Evolutionary conservation across 192 early-diverging fungal species (phyloP).

Genomic region (Jimgerdemannia lactiflua): DNA sequence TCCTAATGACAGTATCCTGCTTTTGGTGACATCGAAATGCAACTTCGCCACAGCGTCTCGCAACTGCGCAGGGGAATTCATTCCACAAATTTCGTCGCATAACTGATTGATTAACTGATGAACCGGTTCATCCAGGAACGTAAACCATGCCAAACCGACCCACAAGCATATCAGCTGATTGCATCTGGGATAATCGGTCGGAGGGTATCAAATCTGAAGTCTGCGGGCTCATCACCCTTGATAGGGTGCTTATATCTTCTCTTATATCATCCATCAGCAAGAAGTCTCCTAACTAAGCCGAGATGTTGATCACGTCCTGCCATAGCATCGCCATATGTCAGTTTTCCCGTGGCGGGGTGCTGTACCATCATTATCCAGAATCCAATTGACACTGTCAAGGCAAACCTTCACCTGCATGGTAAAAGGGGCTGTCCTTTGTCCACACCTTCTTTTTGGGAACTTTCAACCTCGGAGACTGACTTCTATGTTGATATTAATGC

Average conservation of each 20-base stretch:
- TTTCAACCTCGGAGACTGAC: background rate
- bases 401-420: constrained; percentile 75
- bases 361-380: constrained; percentile 79
- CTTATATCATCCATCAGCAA: constrained; percentile 60
- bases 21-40: constrained; percentile 91
- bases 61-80: constrained; percentile 72
- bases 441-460: constrained; percentile 7
- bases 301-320: constrained; percentile 53
- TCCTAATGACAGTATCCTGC: no score
- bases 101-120: constrained; percentile 69
- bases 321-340: constrained; percentile 70
- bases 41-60: constrained; percentile 75
- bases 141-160: constrained; percentile 77
- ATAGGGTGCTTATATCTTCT: background rate
- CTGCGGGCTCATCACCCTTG: constrained; percentile 84
- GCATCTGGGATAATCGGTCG: constrained; percentile 76
- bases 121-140: constrained; percentile 77
- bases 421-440: constrained; percentile 28
- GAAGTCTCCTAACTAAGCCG: constrained; percentile 70
- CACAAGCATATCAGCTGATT: constrained; percentile 73
- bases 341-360: constrained; percentile 67
- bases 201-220: constrained; percentile 87
- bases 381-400: constrained; percentile 76
- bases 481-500: background rate
- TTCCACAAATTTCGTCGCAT: constrained; percentile 79